Base-by-base conservation (phyloP, 2,329 filamentous ascomycete species). In the Aaosphaeria pasadenensis region DNA sequence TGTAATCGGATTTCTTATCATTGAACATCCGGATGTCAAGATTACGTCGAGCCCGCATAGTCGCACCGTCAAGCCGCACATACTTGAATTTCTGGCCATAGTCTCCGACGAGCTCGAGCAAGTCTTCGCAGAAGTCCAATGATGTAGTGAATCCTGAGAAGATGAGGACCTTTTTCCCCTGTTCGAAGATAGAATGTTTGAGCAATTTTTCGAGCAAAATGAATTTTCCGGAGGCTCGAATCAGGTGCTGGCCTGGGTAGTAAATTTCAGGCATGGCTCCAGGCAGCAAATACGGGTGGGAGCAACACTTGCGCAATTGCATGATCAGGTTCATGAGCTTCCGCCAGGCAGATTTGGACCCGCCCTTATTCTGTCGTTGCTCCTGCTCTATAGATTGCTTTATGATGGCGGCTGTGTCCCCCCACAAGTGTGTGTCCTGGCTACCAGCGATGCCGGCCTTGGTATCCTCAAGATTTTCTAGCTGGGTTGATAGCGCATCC, bases 331-430 rank as follows among this genome's bases (percentile, higher is more conserved):
- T 81, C 74, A 79, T 77, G 29, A 80, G 58, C 53, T 74, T 76
- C 39, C 71, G 69, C 76, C 76, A 80, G 4, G 72, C 69, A 4
- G 63, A 67, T 45, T 64, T 70, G 3, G 55, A 39, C 5, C 49
- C 55, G 17, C 56, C 56, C 17, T 60, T 58, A 6, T 64, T 57
- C 29, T 69, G 59, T 24, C 17, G 2, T 24, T 24, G 17, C 46
- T 72, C 69, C 7, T 71, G 65, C 7, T 64, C 54, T 2, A 88
- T 47, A 88, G 96, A 74, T 92, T 96, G 71, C 89, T 91, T 80
- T 91, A 97, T 78, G 94, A 97, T 85, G 91, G 88, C 70, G 91
- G 91, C 75, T 87, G 92, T 74, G 95, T 95, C 50, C 7, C 73
- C 71, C 78, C 78, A 81, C 17, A 24, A 24, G 17, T 24, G 17